phyloP scores from a whole-genome alignment of 2,329 filamentous ascomycete genomes.

The Xylaria arbuscula region DNA sequence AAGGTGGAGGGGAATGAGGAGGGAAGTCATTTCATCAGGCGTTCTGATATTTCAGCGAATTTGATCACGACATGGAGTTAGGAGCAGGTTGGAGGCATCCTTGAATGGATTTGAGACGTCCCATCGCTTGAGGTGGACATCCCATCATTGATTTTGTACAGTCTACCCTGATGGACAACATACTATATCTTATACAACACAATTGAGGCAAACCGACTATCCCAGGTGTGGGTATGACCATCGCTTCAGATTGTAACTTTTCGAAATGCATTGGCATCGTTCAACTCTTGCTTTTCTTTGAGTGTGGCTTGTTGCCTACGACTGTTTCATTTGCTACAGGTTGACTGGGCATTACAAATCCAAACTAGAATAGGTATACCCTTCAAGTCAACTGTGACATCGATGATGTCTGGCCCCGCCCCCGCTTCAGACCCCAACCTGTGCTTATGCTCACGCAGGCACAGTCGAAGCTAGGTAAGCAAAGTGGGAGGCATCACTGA shows the following conservation, averaged over 20 bases:
- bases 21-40: conserved; percentile 27
- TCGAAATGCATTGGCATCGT: conserved; percentile 12
- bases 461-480: background rate
- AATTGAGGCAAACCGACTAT: background rate
- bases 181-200: conserved; percentile 13
- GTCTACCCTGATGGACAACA: background rate
- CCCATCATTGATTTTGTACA: conserved; percentile 13
- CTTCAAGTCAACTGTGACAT: background rate
- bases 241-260: conserved; percentile 3
- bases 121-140: conserved; percentile 5
- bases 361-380: background rate
- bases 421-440: background rate
- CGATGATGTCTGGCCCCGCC: background rate
- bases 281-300: conserved; percentile 2
- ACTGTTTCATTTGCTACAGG: background rate
- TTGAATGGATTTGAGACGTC: conserved; percentile 16
- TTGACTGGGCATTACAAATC: background rate
- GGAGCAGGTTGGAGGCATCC: conserved; percentile 36
- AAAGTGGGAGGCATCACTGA: background rate
- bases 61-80: conserved; percentile 46
- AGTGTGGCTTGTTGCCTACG: background rate
- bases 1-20: conserved; percentile 8
- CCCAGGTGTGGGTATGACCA: background rate
- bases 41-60: conserved; percentile 35
- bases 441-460: background rate